Evolutionary conservation across 1,284 basidiomycete genomes (phyloP), one percentile per base, ranked within the genome.

Genomic region (Ceratobasidium papillatum): DNA sequence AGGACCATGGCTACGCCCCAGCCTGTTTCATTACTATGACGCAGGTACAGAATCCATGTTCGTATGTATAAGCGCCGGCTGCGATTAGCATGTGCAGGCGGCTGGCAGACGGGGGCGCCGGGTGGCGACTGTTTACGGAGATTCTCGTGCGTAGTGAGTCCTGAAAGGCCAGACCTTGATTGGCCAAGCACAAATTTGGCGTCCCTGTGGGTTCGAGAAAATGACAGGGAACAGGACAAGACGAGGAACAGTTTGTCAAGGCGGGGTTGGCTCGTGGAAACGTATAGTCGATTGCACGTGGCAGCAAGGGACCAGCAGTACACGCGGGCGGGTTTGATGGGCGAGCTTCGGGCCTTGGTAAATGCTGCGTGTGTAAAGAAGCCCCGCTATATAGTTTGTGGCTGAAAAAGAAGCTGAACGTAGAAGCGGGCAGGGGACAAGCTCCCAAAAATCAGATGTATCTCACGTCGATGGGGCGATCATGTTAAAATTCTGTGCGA

Each of bases 191-290:
- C 9, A 72, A 72, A 72, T 72, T 72, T 72, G 25, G 25, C 43
- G 69, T 72, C 69, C 69, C 69, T 72, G 45, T 56, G 56, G n/a
- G 69, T 72, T 72, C 58, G 56, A 72, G 56, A 47, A 58, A 47
- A 27, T 49, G 69, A 54, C 41, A 49, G 47, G 47, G 43, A 61
- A 34, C n/a, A 30, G 66, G 59, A 41, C 36, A 19, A 19, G 66
- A 45, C 52, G n/a, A 69, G 66, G 66, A 43, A 58, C 66, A 30
- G 56, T 8, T 2, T 5, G 49, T 11, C 32, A 34, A 68, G 69
- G 58, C 58, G 69, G 69, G 69, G 69, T 51, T 61, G 54, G 56
- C 56, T 72, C 68, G 68, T 72, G 68, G 68, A 59, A 69, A 58
- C n/a, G 8, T 47, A 45, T 25, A 38, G 49, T 34, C 64, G 43